Conservation (phyloP, 2,329 filamentous ascomycete species). For the Thermoascus crustaceus region DNA sequence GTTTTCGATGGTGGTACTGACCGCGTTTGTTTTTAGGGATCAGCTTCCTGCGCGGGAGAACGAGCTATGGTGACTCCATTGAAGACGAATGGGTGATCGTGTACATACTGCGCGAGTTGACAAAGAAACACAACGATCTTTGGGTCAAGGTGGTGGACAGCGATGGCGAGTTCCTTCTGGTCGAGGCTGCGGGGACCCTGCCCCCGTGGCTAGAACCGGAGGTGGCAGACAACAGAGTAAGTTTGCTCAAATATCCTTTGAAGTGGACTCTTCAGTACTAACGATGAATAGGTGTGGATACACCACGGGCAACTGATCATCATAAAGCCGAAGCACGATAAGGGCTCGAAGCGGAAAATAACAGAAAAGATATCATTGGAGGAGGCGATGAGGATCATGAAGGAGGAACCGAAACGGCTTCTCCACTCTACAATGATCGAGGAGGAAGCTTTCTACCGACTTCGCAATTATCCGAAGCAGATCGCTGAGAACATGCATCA, state of each 20-base stretch:
- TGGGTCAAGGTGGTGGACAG: slow-evolving; percentile 81
- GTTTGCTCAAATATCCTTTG: slow-evolving; percentile 7
- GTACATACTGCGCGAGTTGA: slow-evolving; percentile 76
- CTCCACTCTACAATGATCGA: slow-evolving; percentile 69
- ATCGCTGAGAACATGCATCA: slow-evolving; percentile 70
- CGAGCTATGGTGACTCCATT: slow-evolving; percentile 86
- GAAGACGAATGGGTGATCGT: slow-evolving; percentile 98
- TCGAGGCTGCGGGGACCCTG: slow-evolving; percentile 82
- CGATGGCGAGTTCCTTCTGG: slow-evolving; percentile 90
- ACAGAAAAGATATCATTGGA: slow-evolving; percentile 49
- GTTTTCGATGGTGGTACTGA: slow-evolving; percentile 8
- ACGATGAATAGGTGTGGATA: slow-evolving; percentile 62
- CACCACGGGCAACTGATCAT: slow-evolving; percentile 67
- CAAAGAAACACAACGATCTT: slow-evolving; percentile 59
- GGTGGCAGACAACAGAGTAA: slow-evolving; percentile 68
- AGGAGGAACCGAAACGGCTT: slow-evolving; percentile 48
- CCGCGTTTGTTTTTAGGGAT: slow-evolving; percentile 27
- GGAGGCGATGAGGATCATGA: slow-evolving; percentile 58
- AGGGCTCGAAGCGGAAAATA: slow-evolving; percentile 24
- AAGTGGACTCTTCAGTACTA: slow-evolving; percentile 3
- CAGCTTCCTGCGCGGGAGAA: slow-evolving; percentile 62
- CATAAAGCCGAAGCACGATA: slow-evolving; percentile 51
- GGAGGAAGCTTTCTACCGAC: slow-evolving; percentile 80
- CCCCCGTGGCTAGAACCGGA: slow-evolving; percentile 90
- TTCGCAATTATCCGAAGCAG: slow-evolving; percentile 73